Conservation (phyloP, 331 rosid species). For the Dryas integrifolia region DNA sequence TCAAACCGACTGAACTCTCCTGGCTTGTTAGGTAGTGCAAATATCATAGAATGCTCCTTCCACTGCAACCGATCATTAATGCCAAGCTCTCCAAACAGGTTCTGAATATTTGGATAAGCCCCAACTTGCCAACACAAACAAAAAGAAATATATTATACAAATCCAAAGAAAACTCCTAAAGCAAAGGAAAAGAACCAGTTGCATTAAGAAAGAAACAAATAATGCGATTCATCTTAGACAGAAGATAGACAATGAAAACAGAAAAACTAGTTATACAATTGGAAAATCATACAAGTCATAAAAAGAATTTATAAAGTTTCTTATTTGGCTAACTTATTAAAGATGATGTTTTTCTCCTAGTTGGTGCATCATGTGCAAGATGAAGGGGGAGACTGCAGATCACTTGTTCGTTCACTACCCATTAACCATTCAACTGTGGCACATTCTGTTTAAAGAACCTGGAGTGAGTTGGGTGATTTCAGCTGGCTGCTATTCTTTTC, state of each 20-base stretch:
- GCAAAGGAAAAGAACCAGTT: background rate
- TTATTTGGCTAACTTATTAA: no score
- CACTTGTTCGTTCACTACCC: no score
- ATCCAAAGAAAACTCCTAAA: background rate
- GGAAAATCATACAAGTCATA: background rate
- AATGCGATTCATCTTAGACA: background rate
- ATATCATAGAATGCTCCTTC: slow-evolving; percentile 99
- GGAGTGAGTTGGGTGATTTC: no score
- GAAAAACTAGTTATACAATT: background rate
- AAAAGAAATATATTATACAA: slow-evolving; percentile 12
- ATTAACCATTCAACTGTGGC: no score
- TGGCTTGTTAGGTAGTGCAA: slow-evolving; percentile 96
- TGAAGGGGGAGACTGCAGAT: no score
- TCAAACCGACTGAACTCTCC: slow-evolving; percentile 97
- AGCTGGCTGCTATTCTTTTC: no score
- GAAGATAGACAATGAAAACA: background rate
- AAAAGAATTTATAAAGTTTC: no score
- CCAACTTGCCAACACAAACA: slow-evolving; percentile 60
- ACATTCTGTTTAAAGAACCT: no score
- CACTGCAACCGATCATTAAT: slow-evolving; percentile 93
- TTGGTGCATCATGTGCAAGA: no score
- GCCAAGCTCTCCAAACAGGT: slow-evolving; percentile 91
- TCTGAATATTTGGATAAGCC: slow-evolving; percentile 94
- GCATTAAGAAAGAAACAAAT: background rate
- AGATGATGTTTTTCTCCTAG: no score